Evolutionary conservation across 116 monocot species (phyloP).

Genomic region (Trichopus zeylanicus): DNA sequence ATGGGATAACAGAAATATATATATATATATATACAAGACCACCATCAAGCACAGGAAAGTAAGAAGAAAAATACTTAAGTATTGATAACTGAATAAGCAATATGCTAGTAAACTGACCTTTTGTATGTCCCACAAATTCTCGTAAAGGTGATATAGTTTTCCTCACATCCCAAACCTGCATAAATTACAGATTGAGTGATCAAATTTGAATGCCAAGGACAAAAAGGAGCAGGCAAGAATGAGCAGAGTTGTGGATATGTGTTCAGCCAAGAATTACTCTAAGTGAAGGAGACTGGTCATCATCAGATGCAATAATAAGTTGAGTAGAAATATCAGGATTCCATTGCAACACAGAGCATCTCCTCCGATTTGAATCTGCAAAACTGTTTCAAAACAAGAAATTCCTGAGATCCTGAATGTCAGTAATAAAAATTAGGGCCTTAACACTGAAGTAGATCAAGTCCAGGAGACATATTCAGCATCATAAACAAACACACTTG

Average conservation of each 20-base stretch:
- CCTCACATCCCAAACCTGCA: conserved; percentile 98
- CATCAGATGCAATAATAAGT: conserved; percentile 89
- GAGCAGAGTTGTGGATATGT: background rate
- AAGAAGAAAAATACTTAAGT: no score
- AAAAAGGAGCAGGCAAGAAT: background rate
- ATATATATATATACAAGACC: no score
- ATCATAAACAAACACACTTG: conserved; percentile 11
- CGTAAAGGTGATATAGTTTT: conserved; percentile 90
- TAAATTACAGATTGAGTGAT: background rate
- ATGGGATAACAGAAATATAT: no score
- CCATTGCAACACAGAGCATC: conserved; percentile 99
- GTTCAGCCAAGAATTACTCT: conserved; percentile 37
- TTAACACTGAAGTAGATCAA: background rate
- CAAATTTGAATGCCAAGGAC: background rate
- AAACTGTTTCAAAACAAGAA: conserved; percentile 48
- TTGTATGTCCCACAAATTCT: conserved; percentile 94
- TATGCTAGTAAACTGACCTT: conserved; percentile 39
- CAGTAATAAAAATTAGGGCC: background rate
- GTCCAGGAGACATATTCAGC: background rate
- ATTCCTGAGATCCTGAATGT: background rate
- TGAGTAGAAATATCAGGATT: conserved; percentile 96
- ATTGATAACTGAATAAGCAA: background rate
- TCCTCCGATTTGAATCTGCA: conserved; percentile 64
- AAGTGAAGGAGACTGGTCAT: conserved; percentile 83
- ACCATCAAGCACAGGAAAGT: no score